These are phyloP conservation scores for Thamnidium elegans DNA, from an alignment of 192 early-diverging fungal species.

Conservation along the genomic window DNA sequence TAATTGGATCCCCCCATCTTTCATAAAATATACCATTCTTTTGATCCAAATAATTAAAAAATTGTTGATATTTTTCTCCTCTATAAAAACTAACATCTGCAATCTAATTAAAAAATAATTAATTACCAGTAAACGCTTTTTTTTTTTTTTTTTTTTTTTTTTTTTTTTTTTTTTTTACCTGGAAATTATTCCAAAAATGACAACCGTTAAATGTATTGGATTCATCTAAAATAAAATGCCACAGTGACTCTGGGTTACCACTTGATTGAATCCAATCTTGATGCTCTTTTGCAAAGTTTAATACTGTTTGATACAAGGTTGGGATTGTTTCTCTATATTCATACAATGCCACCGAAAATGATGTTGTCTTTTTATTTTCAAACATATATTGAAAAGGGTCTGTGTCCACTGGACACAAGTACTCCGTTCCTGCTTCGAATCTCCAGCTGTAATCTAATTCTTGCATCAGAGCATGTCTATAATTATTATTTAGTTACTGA, in stretches of 20 bases:
- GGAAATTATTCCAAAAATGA: conserved; percentile 78
- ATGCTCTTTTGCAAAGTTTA: conserved; percentile 31
- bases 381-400: conserved; percentile 58
- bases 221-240: conserved; percentile 25
- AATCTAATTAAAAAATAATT: conserved; percentile 27
- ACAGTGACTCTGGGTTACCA: conserved; percentile 5
- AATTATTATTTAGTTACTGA: no score
- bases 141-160: not conserved
- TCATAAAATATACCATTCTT: conserved; percentile 75
- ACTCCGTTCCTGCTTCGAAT: conserved; percentile 51
- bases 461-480: conserved; percentile 53
- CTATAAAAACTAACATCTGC: conserved; percentile 56
- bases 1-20: conserved; percentile 71
- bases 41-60: conserved; percentile 61
- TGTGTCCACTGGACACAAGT: conserved; percentile 48
- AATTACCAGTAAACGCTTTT: not conserved
- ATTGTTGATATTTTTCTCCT: conserved; percentile 51
- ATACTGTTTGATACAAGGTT: conserved; percentile 46
- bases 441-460: conserved; percentile 59
- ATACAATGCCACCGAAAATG: conserved; percentile 49
- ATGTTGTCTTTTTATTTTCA: conserved; percentile 46
- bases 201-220: conserved; percentile 47
- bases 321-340: conserved; percentile 51
- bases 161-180: conserved; percentile 10
- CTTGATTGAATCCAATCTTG: conserved; percentile 11